Evolutionary conservation across 495 filamentous ascomycete species (phyloP).

Genomic region (Neurospora sp.): DNA sequence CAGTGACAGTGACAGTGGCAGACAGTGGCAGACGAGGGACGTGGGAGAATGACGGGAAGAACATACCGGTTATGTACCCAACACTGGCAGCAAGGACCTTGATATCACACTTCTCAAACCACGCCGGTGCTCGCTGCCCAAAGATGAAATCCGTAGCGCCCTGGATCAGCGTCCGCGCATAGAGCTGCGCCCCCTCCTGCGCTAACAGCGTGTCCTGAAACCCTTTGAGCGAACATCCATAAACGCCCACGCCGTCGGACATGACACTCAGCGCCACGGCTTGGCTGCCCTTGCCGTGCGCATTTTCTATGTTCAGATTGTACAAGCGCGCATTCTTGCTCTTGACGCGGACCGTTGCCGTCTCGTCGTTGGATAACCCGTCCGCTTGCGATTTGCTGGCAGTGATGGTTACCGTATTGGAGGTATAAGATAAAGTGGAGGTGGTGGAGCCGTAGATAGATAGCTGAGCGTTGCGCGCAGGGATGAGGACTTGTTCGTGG

Average conservation of each 20-base stretch:
- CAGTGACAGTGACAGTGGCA: too few species aligned
- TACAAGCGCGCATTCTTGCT: conserved; percentile 45
- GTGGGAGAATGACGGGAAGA: too few species aligned
- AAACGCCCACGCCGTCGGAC: conserved; percentile 47
- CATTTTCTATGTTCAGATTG: conserved; percentile 54
- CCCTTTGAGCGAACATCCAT: conserved; percentile 45
- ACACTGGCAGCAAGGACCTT: conserved; percentile 35
- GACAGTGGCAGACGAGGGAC: too few species aligned
- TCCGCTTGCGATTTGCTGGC: conserved; percentile 31
- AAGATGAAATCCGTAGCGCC: conserved; percentile 62
- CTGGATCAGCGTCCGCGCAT: conserved; percentile 42
- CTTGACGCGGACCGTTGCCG: conserved; percentile 47
- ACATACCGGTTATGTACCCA: conserved; percentile 43
- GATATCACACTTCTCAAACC: conserved; percentile 53
- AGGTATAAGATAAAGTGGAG: conserved; percentile 39
- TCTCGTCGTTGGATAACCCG: conserved; percentile 35
- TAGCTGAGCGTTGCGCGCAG: conserved; percentile 31
- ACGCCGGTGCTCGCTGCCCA: conserved; percentile 48
- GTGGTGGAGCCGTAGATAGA: conserved; percentile 53
- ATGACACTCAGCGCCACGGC: conserved; percentile 52
- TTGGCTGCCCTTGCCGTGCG: conserved; percentile 42
- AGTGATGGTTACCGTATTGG: conserved; percentile 52
- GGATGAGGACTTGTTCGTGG: conserved; percentile 48
- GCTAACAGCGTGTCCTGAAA: conserved; percentile 56
- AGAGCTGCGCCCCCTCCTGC: conserved; percentile 49